These are phyloP conservation scores for Papiliotrema fonsecae DNA, from an alignment of 1,284 basidiomycete species.

Conservation along the genomic window DNA sequence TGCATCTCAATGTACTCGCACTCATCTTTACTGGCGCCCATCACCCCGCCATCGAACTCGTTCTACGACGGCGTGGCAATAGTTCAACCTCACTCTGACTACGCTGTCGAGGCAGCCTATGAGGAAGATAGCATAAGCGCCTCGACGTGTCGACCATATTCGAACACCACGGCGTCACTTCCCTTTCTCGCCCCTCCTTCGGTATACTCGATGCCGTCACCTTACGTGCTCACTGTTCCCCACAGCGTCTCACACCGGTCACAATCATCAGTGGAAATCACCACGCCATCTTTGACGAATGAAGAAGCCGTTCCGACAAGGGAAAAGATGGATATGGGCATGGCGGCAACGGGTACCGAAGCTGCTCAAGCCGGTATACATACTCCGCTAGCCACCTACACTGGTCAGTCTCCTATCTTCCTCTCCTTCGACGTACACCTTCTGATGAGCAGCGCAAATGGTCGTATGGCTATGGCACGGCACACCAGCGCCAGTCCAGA, in stretches of 20 bases:
- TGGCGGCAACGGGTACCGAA: slow-evolving; percentile 32
- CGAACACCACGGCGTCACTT: too few species aligned
- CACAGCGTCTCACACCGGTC: not conserved
- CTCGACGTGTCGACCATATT: too few species aligned
- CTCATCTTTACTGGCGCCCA: not conserved
- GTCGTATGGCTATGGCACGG: slow-evolving; percentile 45
- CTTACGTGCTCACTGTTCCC: not conserved
- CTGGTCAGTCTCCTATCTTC: slow-evolving; percentile 26
- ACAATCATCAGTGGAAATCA: not conserved
- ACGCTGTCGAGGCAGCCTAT: not conserved
- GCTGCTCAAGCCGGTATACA: slow-evolving; percentile 32
- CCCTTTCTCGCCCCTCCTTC: not conserved
- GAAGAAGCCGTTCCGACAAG: not conserved
- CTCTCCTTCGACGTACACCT: not conserved
- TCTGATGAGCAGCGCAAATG: slow-evolving; percentile 29
- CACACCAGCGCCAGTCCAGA: slow-evolving; percentile 11
- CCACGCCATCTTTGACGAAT: not conserved
- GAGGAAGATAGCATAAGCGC: too few species aligned
- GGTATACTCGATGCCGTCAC: not conserved
- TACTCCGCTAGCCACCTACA: slow-evolving; percentile 39
- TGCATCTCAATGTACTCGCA: too few species aligned
- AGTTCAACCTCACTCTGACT: not conserved
- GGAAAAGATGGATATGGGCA: slow-evolving; percentile 35
- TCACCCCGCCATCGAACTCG: not conserved
- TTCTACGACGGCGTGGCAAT: not conserved